These are phyloP conservation scores for Akanthomyces uredinophilus DNA, from an alignment of 2,329 filamentous ascomycete genomes.

Conservation along the genomic window DNA sequence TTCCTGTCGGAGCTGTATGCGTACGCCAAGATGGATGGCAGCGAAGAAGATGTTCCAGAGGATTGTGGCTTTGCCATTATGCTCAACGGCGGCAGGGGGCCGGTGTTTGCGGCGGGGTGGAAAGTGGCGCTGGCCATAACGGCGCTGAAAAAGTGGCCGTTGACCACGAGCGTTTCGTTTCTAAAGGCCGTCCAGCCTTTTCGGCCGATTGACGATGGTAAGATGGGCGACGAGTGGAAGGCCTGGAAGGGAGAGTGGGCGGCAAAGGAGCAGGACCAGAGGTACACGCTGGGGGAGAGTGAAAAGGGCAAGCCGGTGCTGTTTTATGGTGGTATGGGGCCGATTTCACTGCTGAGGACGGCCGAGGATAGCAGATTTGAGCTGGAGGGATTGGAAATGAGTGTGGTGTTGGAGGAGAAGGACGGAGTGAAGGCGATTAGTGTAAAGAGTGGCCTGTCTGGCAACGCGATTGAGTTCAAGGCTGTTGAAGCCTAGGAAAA, in stretches of 20 bases:
- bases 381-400: neutral
- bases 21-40: slow-evolving; percentile 10
- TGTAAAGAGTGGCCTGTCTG: neutral
- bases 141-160: slow-evolving; percentile 13
- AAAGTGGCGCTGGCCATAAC: slow-evolving; percentile 11
- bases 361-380: neutral
- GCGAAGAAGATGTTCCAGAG: slow-evolving; percentile 9
- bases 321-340: neutral
- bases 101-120: neutral
- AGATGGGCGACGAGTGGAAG: neutral
- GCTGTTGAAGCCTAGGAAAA: neutral
- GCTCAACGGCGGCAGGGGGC: slow-evolving; percentile 17
- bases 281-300: neutral
- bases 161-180: neutral
- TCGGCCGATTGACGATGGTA: neutral
- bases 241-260: slow-evolving; percentile 7
- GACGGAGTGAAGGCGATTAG: neutral
- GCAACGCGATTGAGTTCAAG: neutral
- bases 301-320: neutral
- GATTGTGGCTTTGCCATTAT: slow-evolving; percentile 20
- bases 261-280: neutral
- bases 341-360: neutral
- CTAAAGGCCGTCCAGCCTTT: neutral
- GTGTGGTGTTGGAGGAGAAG: neutral
- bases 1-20: slow-evolving; percentile 18